Conservation (phyloP, 1,284 basidiomycete genomes). For the Apiotrichum gracile region DNA sequence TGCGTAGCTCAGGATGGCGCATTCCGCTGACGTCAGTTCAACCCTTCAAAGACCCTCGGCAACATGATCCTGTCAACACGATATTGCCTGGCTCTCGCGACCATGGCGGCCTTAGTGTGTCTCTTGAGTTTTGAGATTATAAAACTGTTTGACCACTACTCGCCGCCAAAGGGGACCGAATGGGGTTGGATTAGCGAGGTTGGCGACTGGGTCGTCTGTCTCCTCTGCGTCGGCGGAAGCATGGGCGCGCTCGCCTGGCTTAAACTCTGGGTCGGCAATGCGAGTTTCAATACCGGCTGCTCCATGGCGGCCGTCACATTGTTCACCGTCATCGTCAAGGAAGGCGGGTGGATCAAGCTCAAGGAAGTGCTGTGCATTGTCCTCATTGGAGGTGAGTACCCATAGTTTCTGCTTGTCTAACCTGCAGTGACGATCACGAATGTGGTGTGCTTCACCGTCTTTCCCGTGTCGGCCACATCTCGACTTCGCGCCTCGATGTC, state of each 20-base stretch:
- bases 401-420: neutral
- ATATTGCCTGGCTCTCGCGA: conserved; percentile 52
- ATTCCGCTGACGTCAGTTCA: conserved; percentile 53
- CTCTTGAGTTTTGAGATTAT: conserved; percentile 74
- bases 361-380: conserved; percentile 72
- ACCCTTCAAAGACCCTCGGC: conserved; percentile 67
- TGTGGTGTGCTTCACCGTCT: conserved; percentile 71
- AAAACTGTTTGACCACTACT: conserved; percentile 61
- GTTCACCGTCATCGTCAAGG: conserved; percentile 81
- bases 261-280: conserved; percentile 79
- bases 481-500: conserved; percentile 75
- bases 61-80: conserved; percentile 65
- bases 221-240: conserved; percentile 73
- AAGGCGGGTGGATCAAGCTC: conserved; percentile 72
- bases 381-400: conserved; percentile 55
- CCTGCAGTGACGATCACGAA: conserved; percentile 62
- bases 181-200: conserved; percentile 42
- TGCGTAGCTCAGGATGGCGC: conserved; percentile 19
- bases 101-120: conserved; percentile 72
- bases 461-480: conserved; percentile 75
- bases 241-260: conserved; percentile 70
- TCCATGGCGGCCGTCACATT: conserved; percentile 85
- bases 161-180: conserved; percentile 31
- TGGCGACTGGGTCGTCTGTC: conserved; percentile 53
- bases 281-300: conserved; percentile 87